Percentiles rank a stretch among this genome's conserved stretches.
These are phyloP conservation scores for Saksenaea vasiformis DNA, from an alignment of 371 early-diverging fungal species.

Conservation along the genomic window DNA sequence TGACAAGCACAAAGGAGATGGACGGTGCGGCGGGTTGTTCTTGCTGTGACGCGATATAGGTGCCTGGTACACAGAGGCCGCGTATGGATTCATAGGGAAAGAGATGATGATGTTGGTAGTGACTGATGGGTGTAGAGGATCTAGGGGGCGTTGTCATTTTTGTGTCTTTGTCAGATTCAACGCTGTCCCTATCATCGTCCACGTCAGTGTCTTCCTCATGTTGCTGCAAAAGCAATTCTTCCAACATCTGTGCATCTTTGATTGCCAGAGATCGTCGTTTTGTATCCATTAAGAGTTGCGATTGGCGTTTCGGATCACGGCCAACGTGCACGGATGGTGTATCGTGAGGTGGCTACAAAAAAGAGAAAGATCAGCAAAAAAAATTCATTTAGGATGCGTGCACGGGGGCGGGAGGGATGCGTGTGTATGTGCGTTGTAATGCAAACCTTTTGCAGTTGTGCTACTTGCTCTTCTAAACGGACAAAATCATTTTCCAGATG, in stretches of 20 bases:
- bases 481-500: conserved; percentile 16
- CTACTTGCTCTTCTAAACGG: conserved; percentile 10
- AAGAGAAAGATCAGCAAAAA: background rate
- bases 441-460: conserved; percentile 13
- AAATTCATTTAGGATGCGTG: background rate
- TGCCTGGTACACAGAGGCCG: background rate
- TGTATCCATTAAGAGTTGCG: conserved; percentile 49
- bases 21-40: background rate
- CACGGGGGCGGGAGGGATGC: no score
- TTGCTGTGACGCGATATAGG: background rate
- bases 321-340: no score
- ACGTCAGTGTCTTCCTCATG: conserved; percentile 10
- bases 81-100: background rate
- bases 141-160: conserved; percentile 20
- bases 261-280: conserved; percentile 49
- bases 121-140: conserved; percentile 8
- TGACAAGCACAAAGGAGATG: conserved; percentile 1
- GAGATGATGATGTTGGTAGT: background rate
- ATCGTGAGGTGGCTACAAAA: background rate
- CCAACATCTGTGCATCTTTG: conserved; percentile 45
- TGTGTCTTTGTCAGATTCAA: conserved; percentile 13
- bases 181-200: conserved; percentile 10
- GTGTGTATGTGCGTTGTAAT: background rate
- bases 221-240: conserved; percentile 33
- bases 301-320: conserved; percentile 41